These are phyloP conservation scores for Fraxinus dipetala DNA, from an alignment of 305 asterid species.

Conservation along the genomic window DNA sequence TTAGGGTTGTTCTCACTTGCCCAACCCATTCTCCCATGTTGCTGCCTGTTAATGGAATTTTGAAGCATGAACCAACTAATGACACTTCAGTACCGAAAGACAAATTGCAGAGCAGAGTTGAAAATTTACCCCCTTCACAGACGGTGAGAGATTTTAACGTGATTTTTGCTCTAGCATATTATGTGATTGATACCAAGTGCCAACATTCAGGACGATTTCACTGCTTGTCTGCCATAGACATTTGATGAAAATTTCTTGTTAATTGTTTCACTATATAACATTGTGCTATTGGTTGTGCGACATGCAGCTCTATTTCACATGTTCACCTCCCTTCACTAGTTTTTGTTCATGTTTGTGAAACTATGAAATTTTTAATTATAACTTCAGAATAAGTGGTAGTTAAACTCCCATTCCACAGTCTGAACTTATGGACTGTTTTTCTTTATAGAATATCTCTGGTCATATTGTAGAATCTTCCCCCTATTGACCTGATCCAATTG, in stretches of 20 bases:
- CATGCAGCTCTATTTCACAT: slow-evolving; percentile 3
- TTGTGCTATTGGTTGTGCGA: slow-evolving; percentile 2
- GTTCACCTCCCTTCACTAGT: slow-evolving; percentile 1
- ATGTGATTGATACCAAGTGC: slow-evolving; percentile 7
- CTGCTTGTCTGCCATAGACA: not conserved
- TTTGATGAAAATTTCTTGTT: slow-evolving; percentile 10
- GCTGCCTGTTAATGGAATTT: slow-evolving; percentile 55
- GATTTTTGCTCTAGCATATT: not conserved
- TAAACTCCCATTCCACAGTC: not conserved
- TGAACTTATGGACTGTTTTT: slow-evolving; percentile 1
- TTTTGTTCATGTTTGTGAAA: slow-evolving; percentile 4
- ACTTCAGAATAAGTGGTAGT: not conserved
- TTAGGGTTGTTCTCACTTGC: slow-evolving; percentile 62
- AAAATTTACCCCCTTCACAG: slow-evolving; percentile 41
- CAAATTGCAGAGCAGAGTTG: slow-evolving; percentile 46
- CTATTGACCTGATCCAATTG: not conserved
- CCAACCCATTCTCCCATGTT: slow-evolving; percentile 47
- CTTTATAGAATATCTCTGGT: slow-evolving; percentile 6
- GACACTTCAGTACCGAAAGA: slow-evolving; percentile 36
- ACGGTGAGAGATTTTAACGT: slow-evolving; percentile 35
- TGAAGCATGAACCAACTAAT: slow-evolving; percentile 50
- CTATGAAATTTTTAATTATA: not conserved
- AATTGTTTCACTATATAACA: not conserved
- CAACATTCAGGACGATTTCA: not conserved
- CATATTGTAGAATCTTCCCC: not conserved